A percentile compares a stretch with the other conserved stretches of the same genome.
These are phyloP conservation scores for Dendrobium chrysotoxum DNA, from an alignment of 106 monocot species.

Conservation along the genomic window DNA sequence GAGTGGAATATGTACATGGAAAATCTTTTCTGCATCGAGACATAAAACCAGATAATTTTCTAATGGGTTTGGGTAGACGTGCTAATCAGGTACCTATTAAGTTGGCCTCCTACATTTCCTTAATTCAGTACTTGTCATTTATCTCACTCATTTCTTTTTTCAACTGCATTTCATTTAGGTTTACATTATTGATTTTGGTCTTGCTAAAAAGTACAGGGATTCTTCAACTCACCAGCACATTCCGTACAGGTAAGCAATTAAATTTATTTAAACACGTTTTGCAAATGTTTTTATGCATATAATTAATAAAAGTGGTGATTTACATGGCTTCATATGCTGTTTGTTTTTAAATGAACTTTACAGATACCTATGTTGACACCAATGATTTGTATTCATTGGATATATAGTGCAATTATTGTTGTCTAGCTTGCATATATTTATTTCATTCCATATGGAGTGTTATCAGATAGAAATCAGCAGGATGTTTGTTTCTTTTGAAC, in stretches of 20 bases:
- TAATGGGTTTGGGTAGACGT: slow-evolving; percentile 90
- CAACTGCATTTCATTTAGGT: slow-evolving; percentile 29
- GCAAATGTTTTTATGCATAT: neutral
- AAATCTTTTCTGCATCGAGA: slow-evolving; percentile 94
- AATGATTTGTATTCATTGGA: neutral
- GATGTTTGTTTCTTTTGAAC: neutral
- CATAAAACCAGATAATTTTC: slow-evolving; percentile 97
- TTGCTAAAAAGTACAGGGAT: slow-evolving; percentile 74
- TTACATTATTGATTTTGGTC: slow-evolving; percentile 70
- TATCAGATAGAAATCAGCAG: neutral
- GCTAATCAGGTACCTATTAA: slow-evolving; percentile 68
- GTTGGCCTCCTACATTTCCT: neutral
- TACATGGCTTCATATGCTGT: neutral
- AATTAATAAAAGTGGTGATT: neutral
- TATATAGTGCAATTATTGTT: neutral
- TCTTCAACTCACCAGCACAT: slow-evolving; percentile 65
- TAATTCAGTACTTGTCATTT: neutral
- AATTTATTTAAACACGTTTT: neutral
- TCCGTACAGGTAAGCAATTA: slow-evolving; percentile 43
- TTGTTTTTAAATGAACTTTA: neutral
- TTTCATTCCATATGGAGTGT: neutral
- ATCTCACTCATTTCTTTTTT: neutral
- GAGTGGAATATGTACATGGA: slow-evolving; percentile 79
- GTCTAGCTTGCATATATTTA: neutral
- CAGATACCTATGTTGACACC: neutral